Conservation (phyloP, 495 filamentous ascomycete genomes). For the Choiromyces venosus region DNA sequence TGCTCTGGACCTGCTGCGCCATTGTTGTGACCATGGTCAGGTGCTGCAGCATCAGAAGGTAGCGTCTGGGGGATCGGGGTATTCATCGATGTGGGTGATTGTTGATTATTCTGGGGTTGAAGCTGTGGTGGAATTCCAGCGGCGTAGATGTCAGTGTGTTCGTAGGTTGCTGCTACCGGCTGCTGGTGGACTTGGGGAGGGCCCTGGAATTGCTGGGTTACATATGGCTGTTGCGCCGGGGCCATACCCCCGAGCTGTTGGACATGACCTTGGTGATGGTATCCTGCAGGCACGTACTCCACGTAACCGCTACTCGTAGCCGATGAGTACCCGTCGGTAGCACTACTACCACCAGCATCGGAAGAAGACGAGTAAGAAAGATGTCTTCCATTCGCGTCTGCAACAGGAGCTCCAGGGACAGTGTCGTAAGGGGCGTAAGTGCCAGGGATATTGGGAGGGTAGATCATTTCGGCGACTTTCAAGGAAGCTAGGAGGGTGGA, state of each 20-base stretch:
- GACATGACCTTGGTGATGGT: slow-evolving; percentile 19
- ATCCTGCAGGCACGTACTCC: slow-evolving; percentile 15
- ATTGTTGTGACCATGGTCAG: not conserved
- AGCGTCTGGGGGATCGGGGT: slow-evolving; percentile 21
- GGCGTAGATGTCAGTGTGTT: slow-evolving; percentile 21
- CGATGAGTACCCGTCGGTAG: slow-evolving; percentile 31
- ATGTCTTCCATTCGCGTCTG: slow-evolving; percentile 10
- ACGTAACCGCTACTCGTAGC: slow-evolving; percentile 23
- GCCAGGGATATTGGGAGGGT: slow-evolving; percentile 25
- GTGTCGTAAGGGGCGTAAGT: slow-evolving; percentile 16
- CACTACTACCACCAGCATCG: slow-evolving; percentile 13
- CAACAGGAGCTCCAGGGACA: slow-evolving; percentile 1
- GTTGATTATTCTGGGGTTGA: slow-evolving; percentile 16
- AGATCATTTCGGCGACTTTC: slow-evolving; percentile 32
- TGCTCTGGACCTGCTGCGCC: slow-evolving; percentile 10
- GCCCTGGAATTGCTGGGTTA: slow-evolving; percentile 8
- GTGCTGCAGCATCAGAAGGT: slow-evolving; percentile 12
- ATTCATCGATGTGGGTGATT: slow-evolving; percentile 22
- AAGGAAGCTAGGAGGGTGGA: not conserved
- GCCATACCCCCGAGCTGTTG: slow-evolving; percentile 2
- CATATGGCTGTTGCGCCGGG: slow-evolving; percentile 3
- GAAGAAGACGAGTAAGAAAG: slow-evolving; percentile 16
- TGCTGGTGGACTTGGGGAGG: slow-evolving; percentile 16
- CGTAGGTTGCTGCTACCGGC: slow-evolving; percentile 7
- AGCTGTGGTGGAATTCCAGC: slow-evolving; percentile 16